phyloP scores from a whole-genome alignment of 139 green algal species.

The Chlamydomonas urium region DNA sequence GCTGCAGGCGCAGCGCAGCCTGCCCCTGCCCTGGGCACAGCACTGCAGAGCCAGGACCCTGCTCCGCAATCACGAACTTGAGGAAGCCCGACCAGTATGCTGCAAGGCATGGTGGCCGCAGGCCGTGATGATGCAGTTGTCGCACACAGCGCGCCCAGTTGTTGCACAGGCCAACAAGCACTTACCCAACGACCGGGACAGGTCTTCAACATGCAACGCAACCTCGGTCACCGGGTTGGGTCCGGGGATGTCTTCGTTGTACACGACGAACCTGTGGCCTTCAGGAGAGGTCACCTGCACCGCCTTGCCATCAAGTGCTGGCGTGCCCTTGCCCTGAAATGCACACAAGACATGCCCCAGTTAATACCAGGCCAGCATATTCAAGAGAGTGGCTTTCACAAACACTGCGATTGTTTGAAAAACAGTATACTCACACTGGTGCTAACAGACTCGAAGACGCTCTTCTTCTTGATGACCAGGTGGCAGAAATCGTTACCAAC shows the following conservation, averaged over 20 bases:
- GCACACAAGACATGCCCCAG: too few species aligned
- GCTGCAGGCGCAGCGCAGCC: constrained; percentile 31
- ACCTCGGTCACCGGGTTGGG: constrained; percentile 33
- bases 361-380: too few species aligned
- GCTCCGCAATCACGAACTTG: constrained; percentile 20
- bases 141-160: too few species aligned
- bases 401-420: too few species aligned
- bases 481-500: constrained; percentile 44
- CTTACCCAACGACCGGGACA: constrained; percentile 30
- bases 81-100: constrained; percentile 42
- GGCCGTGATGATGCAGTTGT: too few species aligned
- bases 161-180: too few species aligned
- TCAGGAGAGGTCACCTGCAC: constrained; percentile 21
- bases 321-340: not conserved
- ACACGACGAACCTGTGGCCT: constrained; percentile 40
- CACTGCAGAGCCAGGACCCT: constrained; percentile 4
- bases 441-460: constrained; percentile 28
- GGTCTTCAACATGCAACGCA: constrained; percentile 28
- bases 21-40: constrained; percentile 18
- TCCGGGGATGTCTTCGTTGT: constrained; percentile 22
- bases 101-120: too few species aligned
- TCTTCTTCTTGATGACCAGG: constrained; percentile 33
- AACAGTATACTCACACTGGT: too few species aligned
- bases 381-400: too few species aligned
- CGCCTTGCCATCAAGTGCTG: not conserved